phyloP scores from a whole-genome alignment of 352 stramenopile genomes.

The Pilasporangium apinafurcum region DNA sequence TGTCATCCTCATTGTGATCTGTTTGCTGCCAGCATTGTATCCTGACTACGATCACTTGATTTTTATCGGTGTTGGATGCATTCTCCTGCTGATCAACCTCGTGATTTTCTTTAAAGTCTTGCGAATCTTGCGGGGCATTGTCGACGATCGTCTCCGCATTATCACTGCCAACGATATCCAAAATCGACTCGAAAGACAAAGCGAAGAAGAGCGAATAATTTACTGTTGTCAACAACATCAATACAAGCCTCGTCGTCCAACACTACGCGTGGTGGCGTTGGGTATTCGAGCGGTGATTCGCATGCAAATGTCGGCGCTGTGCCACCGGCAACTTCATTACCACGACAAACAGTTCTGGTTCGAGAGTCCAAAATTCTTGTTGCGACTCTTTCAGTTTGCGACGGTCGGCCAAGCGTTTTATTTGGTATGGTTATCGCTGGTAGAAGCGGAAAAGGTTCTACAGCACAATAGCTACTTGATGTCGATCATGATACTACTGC shows the following conservation, averaged over 20 bases:
- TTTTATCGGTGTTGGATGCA: constrained; percentile 53
- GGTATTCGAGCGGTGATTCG: constrained; percentile 64
- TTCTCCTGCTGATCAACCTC: constrained; percentile 58
- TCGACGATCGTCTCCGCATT: constrained; percentile 72
- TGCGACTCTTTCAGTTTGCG: constrained; percentile 80
- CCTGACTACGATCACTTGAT: constrained; percentile 65
- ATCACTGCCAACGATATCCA: constrained; percentile 68
- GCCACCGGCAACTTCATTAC: constrained; percentile 73
- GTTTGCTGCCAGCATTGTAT: constrained; percentile 56
- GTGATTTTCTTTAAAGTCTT: constrained; percentile 85
- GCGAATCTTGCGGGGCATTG: constrained; percentile 74
- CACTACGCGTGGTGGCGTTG: constrained; percentile 52
- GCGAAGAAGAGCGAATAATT: neutral
- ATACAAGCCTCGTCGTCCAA: constrained; percentile 11
- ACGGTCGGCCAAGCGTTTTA: constrained; percentile 86
- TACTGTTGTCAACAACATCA: neutral
- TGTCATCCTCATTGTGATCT: constrained; percentile 68
- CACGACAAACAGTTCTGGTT: constrained; percentile 86
- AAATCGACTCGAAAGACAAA: constrained; percentile 17
- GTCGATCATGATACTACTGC: constrained; percentile 60
- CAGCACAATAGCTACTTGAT: constrained; percentile 22
- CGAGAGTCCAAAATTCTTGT: constrained; percentile 54
- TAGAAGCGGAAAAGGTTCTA: constrained; percentile 43
- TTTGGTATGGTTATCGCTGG: constrained; percentile 79
- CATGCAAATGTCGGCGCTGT: constrained; percentile 87